phyloP scores from a whole-genome alignment of 441 rosid genomes.

The Rhodomyrtus psidioides region DNA sequence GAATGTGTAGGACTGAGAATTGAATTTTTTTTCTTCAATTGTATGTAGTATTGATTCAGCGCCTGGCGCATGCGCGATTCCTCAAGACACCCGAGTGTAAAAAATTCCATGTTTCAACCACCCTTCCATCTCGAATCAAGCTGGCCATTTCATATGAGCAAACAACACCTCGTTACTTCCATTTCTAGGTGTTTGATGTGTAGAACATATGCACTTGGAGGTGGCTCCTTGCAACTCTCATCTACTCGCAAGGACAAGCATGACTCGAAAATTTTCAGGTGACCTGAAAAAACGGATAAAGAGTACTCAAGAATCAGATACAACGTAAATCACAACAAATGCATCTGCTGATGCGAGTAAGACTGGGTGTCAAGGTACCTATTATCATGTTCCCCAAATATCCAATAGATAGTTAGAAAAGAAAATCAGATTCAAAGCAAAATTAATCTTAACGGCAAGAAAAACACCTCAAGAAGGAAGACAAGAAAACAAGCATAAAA shows the following conservation, averaged over 20 bases:
- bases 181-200: not conserved
- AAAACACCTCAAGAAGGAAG: not conserved
- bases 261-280: too few species aligned
- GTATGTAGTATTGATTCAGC: not conserved
- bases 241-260: too few species aligned
- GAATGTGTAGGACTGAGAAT: not conserved
- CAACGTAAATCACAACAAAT: slow-evolving; percentile 63
- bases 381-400: not conserved
- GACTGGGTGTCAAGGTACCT: slow-evolving; percentile 1
- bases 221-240: not conserved
- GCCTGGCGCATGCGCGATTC: too few species aligned
- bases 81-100: not conserved
- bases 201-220: not conserved
- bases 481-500: too few species aligned
- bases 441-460: not conserved
- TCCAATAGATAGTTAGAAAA: not conserved
- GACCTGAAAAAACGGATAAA: too few species aligned
- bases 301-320: slow-evolving; percentile 38
- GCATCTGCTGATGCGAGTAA: slow-evolving; percentile 16
- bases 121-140: not conserved
- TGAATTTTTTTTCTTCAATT: not conserved
- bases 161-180: not conserved
- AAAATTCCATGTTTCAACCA: not conserved
- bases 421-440: not conserved
- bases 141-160: not conserved